phyloP scores from a whole-genome alignment of 2,329 filamentous ascomycete genomes.

The Neocatenulostroma microsporum region DNA sequence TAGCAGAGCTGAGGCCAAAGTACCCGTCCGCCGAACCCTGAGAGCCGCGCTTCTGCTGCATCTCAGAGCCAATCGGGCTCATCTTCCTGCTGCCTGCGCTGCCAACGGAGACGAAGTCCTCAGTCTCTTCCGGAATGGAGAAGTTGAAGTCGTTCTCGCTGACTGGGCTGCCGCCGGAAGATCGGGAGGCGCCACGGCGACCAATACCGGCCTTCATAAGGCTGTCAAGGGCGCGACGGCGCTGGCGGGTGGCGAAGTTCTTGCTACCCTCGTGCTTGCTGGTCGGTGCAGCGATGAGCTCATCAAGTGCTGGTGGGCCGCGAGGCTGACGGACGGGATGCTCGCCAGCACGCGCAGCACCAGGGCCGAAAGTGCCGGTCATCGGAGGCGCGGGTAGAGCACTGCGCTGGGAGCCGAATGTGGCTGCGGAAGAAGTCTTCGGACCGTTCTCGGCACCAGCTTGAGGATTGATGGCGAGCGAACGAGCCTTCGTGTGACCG shows the following conservation, averaged over 20 bases:
- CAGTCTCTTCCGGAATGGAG: conserved; percentile 57
- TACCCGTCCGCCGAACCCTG: conserved; percentile 29
- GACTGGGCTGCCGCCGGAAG: conserved; percentile 61
- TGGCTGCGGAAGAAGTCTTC: conserved; percentile 56
- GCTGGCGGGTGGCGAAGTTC: conserved; percentile 91
- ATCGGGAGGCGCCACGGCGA: conserved; percentile 63
- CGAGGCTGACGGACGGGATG: conserved; percentile 90
- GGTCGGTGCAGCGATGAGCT: conserved; percentile 81
- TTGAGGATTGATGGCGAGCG: conserved; percentile 53
- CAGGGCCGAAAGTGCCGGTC: conserved; percentile 83
- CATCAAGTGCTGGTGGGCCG: conserved; percentile 83
- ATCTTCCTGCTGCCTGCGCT: conserved; percentile 27
- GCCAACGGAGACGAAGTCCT: conserved; percentile 59
- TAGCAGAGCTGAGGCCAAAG: conserved; percentile 54
- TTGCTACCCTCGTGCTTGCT: conserved; percentile 90
- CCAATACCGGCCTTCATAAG: conserved; percentile 83
- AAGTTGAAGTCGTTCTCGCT: conserved; percentile 70
- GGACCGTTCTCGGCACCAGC: conserved; percentile 56
- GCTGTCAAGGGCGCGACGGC: conserved; percentile 84
- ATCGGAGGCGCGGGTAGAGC: conserved; percentile 68
- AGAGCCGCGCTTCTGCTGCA: conserved; percentile 31
- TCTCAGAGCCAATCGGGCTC: conserved; percentile 32
- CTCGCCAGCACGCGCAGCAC: conserved; percentile 86
- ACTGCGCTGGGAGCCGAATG: conserved; percentile 37
- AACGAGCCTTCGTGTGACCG: conserved; percentile 81